Evolutionary conservation across 2,329 filamentous ascomycete genomes (phyloP), one percentile per base, ranked within the genome.

Genomic region (Pseudocercospora cruenta): DNA sequence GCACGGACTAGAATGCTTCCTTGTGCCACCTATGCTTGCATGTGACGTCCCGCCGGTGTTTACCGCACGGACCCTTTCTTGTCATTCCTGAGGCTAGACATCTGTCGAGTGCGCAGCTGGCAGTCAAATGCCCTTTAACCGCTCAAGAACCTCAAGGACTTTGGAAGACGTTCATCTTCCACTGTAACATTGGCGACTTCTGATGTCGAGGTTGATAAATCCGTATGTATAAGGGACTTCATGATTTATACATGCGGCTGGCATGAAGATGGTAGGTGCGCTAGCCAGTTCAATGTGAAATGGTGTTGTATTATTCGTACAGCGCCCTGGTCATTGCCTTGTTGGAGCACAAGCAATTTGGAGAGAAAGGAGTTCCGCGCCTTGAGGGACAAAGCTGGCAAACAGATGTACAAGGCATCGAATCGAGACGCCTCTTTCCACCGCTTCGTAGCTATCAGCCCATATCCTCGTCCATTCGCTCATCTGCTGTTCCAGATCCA

Each of bases 391-490:
- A 19, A 7, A 19, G 16, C 39, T 19, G 39, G 39, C 39, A 43
- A 19, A 43, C 39, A 9, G 39, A 19, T 1, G 6, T 8, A 16
- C 16, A 7, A 8, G 39, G 39, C 39, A n/a, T n/a, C n/a, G 39
- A 43, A 16, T 43, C 39, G 39, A 43, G n/a, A 16, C 14, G 4
- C 19, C 14, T n/a, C 19, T 16, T 43, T 43, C 39, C 5, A 21
- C 47, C 47, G 12, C 2, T 3, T 3, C 19, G 47, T 26, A 6
- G 47, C 47, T 3, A 2, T 51, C 26, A 55, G 8, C 51, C 60
- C 62, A 69, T 54, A n/a, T 66, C 68, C 33, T 72, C 70, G 53
- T 72, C 70, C 43, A 65, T 64, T 9, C 33, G 51, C 63, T 72
- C 71, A 28, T 54, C 66, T 1, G 47, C 43, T 1, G 67, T 74